Percentiles rank a stretch among this genome's conserved stretches.
These are phyloP conservation scores for Gossypium ekmanianum DNA, from an alignment of 345 rosid genomes.

Conservation along the genomic window DNA sequence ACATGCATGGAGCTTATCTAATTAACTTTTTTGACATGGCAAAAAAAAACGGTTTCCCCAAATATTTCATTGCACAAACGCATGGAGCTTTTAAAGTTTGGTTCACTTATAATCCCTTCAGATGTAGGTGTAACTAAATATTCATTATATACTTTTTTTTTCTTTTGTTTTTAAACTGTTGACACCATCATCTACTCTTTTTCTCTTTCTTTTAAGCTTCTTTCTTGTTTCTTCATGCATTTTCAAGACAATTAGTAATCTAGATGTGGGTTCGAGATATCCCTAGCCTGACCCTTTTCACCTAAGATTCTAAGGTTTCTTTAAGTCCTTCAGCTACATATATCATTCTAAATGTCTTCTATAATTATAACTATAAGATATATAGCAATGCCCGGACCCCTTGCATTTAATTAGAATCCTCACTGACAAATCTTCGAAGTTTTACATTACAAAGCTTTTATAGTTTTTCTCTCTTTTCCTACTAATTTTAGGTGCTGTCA, in stretches of 20 bases:
- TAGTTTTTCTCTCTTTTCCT: not conserved
- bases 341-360: not conserved
- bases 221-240: constrained; percentile 3
- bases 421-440: not conserved
- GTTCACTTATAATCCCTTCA: not conserved
- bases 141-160: too few species aligned
- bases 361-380: not conserved
- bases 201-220: not conserved
- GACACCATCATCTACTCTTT: not conserved
- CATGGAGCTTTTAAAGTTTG: not conserved
- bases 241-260: not conserved
- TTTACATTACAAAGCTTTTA: not conserved
- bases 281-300: not conserved
- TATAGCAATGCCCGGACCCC: not conserved
- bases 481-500: not conserved
- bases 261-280: not conserved
- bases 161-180: not conserved
- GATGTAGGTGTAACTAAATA: not conserved
- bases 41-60: not conserved
- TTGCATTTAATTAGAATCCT: not conserved
- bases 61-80: not conserved
- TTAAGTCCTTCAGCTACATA: not conserved
- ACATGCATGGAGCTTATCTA: not conserved
- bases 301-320: not conserved
- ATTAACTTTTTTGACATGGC: too few species aligned